A percentile compares a stretch with the other conserved stretches of the same genome.
phyloP scores from a whole-genome alignment of 1,139 yeast species.

The Candida tropicalis region DNA sequence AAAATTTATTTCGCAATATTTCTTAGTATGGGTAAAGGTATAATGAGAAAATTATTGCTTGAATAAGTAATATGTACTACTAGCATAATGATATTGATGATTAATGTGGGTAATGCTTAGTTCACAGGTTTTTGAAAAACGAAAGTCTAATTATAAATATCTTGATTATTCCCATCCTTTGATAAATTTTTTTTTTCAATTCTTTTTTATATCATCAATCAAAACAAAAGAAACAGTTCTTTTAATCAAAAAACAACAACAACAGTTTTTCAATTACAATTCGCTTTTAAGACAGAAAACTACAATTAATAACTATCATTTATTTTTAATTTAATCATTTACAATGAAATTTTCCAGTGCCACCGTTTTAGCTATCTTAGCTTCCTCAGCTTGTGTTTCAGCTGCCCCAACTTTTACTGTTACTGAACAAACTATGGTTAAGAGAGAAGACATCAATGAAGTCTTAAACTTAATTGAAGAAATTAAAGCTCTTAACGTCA shows the following conservation, averaged over 20 bases:
- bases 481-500: constrained; percentile 32
- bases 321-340: not conserved
- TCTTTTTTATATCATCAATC: constrained; percentile 8
- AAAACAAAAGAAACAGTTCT: constrained; percentile 2
- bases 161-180: not conserved
- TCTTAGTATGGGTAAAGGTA: not conserved
- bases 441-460: constrained; percentile 40
- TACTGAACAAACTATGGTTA: constrained; percentile 29
- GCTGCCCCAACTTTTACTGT: constrained; percentile 41
- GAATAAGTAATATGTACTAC: constrained; percentile 6
- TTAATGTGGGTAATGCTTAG: too few relatives aligned
- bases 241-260: constrained; percentile 2
- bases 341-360: constrained; percentile 49
- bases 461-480: constrained; percentile 38
- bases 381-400: constrained; percentile 39
- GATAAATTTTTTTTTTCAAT: constrained; percentile 2
- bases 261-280: not conserved
- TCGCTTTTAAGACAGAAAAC: too few relatives aligned
- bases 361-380: constrained; percentile 45
- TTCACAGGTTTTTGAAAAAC: too few relatives aligned
- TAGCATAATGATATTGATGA: too few relatives aligned
- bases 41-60: not conserved
- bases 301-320: too few relatives aligned
- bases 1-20: constrained; percentile 7
- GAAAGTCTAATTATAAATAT: constrained; percentile 5